phyloP scores from a whole-genome alignment of 2,329 filamentous ascomycete genomes.

The Teratosphaeria zuluensis region DNA sequence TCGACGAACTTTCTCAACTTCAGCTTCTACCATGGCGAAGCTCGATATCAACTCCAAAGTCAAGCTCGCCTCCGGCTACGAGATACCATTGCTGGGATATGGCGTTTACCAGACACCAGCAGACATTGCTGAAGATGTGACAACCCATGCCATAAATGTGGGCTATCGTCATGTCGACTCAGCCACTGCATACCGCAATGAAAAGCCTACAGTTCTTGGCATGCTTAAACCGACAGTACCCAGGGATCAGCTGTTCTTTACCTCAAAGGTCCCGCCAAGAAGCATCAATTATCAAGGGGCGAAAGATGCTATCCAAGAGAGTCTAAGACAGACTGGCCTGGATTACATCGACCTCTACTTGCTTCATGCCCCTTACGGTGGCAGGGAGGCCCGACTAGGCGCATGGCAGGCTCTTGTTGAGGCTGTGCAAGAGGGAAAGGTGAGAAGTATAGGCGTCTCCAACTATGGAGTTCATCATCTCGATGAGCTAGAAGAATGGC shows the following conservation, averaged over 20 bases:
- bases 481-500: constrained; percentile 44
- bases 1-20: constrained; percentile 9
- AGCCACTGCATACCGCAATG: constrained; percentile 49
- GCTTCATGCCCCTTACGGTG: constrained; percentile 45
- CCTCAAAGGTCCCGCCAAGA: constrained; percentile 48
- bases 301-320: constrained; percentile 53
- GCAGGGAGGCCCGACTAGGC: constrained; percentile 39
- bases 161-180: constrained; percentile 55
- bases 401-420: constrained; percentile 47
- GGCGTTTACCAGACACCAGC: constrained; percentile 43
- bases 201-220: constrained; percentile 44
- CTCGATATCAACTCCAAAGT: constrained; percentile 40
- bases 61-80: constrained; percentile 49
- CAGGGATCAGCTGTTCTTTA: constrained; percentile 51
- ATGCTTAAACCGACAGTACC: constrained; percentile 43
- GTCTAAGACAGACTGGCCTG: constrained; percentile 49
- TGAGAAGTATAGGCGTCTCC: constrained; percentile 44
- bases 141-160: constrained; percentile 44
- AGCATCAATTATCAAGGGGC: constrained; percentile 54
- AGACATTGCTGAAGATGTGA: constrained; percentile 47
- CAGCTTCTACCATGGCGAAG: constrained; percentile 29
- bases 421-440: constrained; percentile 41
- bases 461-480: constrained; percentile 49
- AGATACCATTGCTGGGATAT: constrained; percentile 52
- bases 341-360: constrained; percentile 39